These are phyloP conservation scores for Discostella pseudostelligera DNA, from an alignment of 108 stramenopile genomes.

Conservation along the genomic window DNA sequence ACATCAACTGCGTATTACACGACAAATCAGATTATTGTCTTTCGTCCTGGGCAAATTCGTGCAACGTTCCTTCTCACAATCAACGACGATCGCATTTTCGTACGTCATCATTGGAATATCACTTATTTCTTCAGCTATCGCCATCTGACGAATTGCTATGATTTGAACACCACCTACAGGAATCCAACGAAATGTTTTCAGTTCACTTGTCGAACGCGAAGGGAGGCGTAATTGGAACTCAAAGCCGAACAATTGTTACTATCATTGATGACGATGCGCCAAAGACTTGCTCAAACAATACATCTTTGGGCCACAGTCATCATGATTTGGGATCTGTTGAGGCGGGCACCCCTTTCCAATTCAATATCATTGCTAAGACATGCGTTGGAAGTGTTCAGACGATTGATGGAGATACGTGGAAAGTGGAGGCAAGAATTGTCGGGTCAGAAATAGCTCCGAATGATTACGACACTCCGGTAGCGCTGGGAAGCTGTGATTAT, in stretches of 20 bases:
- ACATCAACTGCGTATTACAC: conserved; percentile 57
- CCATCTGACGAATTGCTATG: not conserved
- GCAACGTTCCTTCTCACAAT: conserved; percentile 61
- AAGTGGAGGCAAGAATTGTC: conserved; percentile 32
- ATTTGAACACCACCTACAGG: conserved; percentile 7
- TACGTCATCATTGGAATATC: conserved; percentile 16
- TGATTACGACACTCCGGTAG: conserved; percentile 8
- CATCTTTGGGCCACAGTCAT: conserved; percentile 12
- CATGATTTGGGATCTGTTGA: conserved; percentile 19
- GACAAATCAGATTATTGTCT: conserved; percentile 47
- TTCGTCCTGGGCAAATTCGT: conserved; percentile 49
- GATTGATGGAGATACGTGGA: conserved; percentile 34
- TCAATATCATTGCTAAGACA: conserved; percentile 24
- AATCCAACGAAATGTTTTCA: conserved; percentile 42
- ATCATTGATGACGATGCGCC: conserved; percentile 59
- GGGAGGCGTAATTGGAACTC: conserved; percentile 48
- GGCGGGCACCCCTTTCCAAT: conserved; percentile 25
- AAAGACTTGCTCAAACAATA: conserved; percentile 17
- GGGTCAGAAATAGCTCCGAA: not conserved
- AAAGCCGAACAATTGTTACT: conserved; percentile 47
- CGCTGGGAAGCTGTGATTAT: conserved; percentile 25
- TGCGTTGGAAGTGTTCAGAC: conserved; percentile 19
- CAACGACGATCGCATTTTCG: conserved; percentile 58
- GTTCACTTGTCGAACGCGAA: conserved; percentile 36
- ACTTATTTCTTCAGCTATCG: not conserved